Base-by-base conservation (phyloP, 257 asterid genomes). In the Vinca minor region DNA sequence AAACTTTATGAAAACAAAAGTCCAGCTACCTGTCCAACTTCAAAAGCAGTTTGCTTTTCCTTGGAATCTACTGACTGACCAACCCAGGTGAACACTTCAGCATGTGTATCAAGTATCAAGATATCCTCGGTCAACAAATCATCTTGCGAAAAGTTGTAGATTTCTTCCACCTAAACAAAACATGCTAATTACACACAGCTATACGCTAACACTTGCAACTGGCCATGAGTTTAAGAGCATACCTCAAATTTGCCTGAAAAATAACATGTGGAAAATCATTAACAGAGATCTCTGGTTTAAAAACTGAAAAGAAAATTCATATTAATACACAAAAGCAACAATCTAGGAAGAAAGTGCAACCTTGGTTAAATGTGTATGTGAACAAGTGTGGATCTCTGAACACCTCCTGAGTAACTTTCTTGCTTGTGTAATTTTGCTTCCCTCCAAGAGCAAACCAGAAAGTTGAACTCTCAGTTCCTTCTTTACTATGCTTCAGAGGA, bases 361-460 rank as follows among this genome's bases (percentile, higher is more conserved):
- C 98, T 84, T 80, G 89, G 67, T 78, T 79, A 66, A 74, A 72
- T 65, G 91, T 87, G 82, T 73, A 84, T 10, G 85, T 63, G 64
- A 82, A 89, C 84, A 92, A 83, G 78, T 92, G 98, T 41, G 96
- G 85, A 77, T 92, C 98, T 75, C 91, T 81, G 70, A 79, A 83
- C 67, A 82, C 81, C 67, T 92, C 98, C 35, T 76, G 76, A 31
- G 81, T 59, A 48, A 72, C 71, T 75, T 87, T 84, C 80, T 89
- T 92, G 83, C 87, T 92, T 71, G 95, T 81, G 78, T 92, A 92
- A 71, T 78, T 87, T 84, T 82, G 96, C 74, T 89, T 89, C 59
- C 98, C 98, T 72, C 98, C 98, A 48, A 92, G 82, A 56, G 97
- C 86, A 81, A 89, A 89, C 98, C 98, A 92, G 74, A 92, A 92